Conservation (phyloP, 2,329 filamentous ascomycete species). For the Curvularia sp. region DNA sequence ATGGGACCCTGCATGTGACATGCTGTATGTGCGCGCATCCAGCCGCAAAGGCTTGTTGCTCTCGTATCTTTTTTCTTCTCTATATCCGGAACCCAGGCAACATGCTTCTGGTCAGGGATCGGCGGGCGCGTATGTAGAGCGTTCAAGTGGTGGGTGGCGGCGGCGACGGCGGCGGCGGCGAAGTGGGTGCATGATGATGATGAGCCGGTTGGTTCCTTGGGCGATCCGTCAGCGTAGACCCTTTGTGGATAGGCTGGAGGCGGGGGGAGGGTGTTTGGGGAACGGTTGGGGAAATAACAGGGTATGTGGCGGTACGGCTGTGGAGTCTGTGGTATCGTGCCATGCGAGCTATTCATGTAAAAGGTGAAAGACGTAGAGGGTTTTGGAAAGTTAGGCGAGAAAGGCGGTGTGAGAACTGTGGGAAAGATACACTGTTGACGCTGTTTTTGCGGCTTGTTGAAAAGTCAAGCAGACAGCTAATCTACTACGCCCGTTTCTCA, state of each 20-base stretch:
- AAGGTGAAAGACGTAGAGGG: no score
- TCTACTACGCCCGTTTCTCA: background rate
- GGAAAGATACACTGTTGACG: background rate
- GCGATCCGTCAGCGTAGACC: background rate
- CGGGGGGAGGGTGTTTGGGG: background rate
- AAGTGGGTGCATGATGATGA: no score
- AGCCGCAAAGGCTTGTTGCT: background rate
- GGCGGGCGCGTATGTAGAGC: no score
- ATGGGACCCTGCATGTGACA: background rate
- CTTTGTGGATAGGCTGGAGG: background rate
- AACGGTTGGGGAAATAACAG: background rate
- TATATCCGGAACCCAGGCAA: no score
- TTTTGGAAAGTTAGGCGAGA: no score
- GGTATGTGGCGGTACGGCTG: background rate
- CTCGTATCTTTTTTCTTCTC: background rate
- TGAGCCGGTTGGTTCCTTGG: background rate
- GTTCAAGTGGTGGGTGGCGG: background rate
- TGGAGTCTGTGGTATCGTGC: no score
- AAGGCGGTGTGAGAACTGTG: background rate
- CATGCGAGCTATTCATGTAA: no score
- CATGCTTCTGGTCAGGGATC: background rate
- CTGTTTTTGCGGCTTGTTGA: background rate
- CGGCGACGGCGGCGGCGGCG: no score
- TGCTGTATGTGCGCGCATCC: background rate
- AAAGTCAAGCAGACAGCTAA: background rate